Conservation (phyloP, 306 rosid species). For the Mucuna pruriens region DNA sequence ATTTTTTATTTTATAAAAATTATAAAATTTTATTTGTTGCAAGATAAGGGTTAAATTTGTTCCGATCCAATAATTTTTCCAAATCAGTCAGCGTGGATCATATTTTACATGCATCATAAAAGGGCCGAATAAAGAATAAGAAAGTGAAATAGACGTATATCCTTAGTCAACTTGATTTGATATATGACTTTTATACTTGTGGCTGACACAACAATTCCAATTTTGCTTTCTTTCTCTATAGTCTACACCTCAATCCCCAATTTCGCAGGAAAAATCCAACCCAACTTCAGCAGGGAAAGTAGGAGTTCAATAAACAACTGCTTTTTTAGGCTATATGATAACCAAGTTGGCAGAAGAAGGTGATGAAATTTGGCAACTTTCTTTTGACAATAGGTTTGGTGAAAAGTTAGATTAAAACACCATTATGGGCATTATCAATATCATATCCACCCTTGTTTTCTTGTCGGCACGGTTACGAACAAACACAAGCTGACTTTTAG, state of each 20-base stretch:
- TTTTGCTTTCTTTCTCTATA: conserved; percentile 8
- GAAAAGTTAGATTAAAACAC: background rate
- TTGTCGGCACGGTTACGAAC: background rate
- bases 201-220: background rate
- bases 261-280: background rate
- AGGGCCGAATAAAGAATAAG: background rate
- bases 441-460: background rate
- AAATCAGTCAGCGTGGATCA: background rate
- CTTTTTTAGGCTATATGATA: background rate
- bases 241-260: background rate
- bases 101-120: background rate
- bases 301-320: background rate
- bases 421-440: background rate
- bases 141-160: background rate
- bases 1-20: too few relatives aligned
- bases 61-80: too few relatives aligned
- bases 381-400: background rate
- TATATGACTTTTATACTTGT: background rate
- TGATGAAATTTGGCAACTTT: conserved; percentile 8
- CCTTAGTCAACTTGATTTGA: background rate
- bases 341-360: background rate
- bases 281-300: background rate
- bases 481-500: background rate
- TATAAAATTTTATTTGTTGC: too few relatives aligned
- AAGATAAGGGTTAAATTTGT: too few relatives aligned